These are phyloP conservation scores for Magnolia kwangsiensis DNA, from an alignment of 164 flowering plant genomes.

Conservation along the genomic window DNA sequence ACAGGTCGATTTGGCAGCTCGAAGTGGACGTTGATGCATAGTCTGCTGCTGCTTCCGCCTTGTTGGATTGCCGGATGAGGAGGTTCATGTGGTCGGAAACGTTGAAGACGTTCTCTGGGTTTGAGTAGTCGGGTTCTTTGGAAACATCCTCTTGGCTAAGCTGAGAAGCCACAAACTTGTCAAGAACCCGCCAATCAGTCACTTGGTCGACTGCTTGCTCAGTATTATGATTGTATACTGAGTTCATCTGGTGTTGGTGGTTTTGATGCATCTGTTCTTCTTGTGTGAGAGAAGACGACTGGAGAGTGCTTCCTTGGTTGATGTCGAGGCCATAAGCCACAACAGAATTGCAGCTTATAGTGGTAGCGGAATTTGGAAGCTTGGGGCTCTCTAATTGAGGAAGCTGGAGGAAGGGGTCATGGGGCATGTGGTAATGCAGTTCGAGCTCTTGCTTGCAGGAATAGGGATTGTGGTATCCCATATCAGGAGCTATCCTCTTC, in stretches of 20 bases:
- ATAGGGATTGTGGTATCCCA: constrained; percentile 31
- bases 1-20: constrained; percentile 31
- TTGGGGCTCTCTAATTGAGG: constrained; percentile 85
- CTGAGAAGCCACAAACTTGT: constrained; percentile 92
- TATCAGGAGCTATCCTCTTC: constrained; percentile 29
- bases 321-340: constrained; percentile 32
- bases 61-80: constrained; percentile 28
- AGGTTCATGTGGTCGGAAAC: constrained; percentile 34
- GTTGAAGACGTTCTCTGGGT: constrained; percentile 24
- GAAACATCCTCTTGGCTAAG: constrained; percentile 59
- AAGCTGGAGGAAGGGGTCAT: constrained; percentile 60
- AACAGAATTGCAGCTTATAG: constrained; percentile 33
- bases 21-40: constrained; percentile 52
- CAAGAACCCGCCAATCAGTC: constrained; percentile 85
- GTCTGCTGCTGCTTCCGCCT: constrained; percentile 36
- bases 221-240: constrained; percentile 21
- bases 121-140: constrained; percentile 39
- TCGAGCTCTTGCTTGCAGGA: constrained; percentile 77
- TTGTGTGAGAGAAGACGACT: constrained; percentile 40
- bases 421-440: constrained; percentile 44
- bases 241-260: constrained; percentile 36
- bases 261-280: constrained; percentile 45
- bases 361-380: constrained; percentile 39
- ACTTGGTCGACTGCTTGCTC: constrained; percentile 64
- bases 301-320: constrained; percentile 34